phyloP scores from a whole-genome alignment of 2,329 filamentous ascomycete genomes.

The Epichloe aotearoae region DNA sequence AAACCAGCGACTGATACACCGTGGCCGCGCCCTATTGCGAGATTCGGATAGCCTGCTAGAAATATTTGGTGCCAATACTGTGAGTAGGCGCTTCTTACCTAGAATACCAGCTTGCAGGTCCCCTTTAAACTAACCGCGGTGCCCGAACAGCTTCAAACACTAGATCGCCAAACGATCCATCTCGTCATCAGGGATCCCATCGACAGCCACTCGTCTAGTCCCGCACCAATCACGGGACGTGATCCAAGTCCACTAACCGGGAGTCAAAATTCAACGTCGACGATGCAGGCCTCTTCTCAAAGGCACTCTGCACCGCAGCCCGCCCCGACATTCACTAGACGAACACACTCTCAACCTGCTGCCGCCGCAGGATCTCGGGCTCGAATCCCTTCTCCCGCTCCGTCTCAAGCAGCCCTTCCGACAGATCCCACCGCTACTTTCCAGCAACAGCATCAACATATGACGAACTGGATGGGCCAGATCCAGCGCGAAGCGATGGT shows the following conservation, averaged over 20 bases:
- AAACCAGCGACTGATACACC: conserved; percentile 46
- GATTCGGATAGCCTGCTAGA: conserved; percentile 43
- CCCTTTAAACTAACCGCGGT: conserved; percentile 5
- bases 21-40: conserved; percentile 40
- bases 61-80: conserved; percentile 41
- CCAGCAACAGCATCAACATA: conserved; percentile 27
- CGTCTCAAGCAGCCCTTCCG: conserved; percentile 7
- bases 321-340: conserved; percentile 15
- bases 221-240: conserved; percentile 11
- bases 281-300: conserved; percentile 4
- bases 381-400: conserved; percentile 19
- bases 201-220: conserved; percentile 17
- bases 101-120: not conserved
- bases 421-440: conserved; percentile 19
- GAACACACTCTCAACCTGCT: conserved; percentile 16
- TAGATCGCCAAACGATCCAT: conserved; percentile 38
- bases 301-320: conserved; percentile 16
- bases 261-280: not conserved
- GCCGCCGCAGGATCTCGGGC: conserved; percentile 15
- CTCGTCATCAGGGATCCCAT: conserved; percentile 33
- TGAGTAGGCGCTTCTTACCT: conserved; percentile 18
- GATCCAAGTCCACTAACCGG: conserved; percentile 14
- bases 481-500: conserved; percentile 33
- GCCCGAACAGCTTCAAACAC: conserved; percentile 24
- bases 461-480: conserved; percentile 32